phyloP scores from a whole-genome alignment of 2,329 filamentous ascomycete species.

The Zopfia rhizophila region DNA sequence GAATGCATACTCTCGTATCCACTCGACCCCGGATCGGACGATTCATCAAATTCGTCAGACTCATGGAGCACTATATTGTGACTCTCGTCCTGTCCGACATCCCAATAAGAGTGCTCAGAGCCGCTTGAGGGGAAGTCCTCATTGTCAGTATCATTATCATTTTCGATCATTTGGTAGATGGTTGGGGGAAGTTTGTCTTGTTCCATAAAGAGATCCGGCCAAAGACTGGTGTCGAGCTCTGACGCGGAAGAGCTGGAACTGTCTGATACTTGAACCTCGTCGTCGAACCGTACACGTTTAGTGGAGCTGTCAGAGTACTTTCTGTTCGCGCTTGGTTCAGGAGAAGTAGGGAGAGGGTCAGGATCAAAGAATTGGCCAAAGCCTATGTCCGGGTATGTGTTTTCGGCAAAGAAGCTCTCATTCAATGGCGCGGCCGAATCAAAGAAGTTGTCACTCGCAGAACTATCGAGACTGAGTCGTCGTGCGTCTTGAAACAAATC shows the following conservation, averaged over 20 bases:
- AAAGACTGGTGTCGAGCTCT: conserved; percentile 73
- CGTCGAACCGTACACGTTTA: conserved; percentile 78
- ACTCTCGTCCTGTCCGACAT: conserved; percentile 64
- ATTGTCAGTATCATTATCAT: conserved; percentile 52
- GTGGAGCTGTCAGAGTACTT: conserved; percentile 52
- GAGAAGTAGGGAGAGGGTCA: conserved; percentile 55
- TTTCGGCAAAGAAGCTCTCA: conserved; percentile 34
- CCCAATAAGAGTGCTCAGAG: conserved; percentile 68
- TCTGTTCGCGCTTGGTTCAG: conserved; percentile 42
- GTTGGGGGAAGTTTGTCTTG: conserved; percentile 77
- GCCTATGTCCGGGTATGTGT: conserved; percentile 39
- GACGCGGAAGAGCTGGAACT: conserved; percentile 56
- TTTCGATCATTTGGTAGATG: conserved; percentile 78
- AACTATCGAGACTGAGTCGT: conserved; percentile 46
- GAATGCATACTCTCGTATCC: conserved; percentile 68
- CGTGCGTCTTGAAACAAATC: conserved; percentile 46
- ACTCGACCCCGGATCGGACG: conserved; percentile 61
- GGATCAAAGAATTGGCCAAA: conserved; percentile 51
- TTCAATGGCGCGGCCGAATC: conserved; percentile 40
- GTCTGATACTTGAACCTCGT: conserved; percentile 73
- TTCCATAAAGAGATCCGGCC: conserved; percentile 81
- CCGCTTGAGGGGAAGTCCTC: conserved; percentile 60
- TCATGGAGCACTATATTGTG: conserved; percentile 44
- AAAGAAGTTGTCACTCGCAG: conserved; percentile 46
- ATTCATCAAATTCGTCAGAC: conserved; percentile 47